These are phyloP conservation scores for Forsythia viridissima DNA, from an alignment of 257 asterid genomes.

Conservation along the genomic window DNA sequence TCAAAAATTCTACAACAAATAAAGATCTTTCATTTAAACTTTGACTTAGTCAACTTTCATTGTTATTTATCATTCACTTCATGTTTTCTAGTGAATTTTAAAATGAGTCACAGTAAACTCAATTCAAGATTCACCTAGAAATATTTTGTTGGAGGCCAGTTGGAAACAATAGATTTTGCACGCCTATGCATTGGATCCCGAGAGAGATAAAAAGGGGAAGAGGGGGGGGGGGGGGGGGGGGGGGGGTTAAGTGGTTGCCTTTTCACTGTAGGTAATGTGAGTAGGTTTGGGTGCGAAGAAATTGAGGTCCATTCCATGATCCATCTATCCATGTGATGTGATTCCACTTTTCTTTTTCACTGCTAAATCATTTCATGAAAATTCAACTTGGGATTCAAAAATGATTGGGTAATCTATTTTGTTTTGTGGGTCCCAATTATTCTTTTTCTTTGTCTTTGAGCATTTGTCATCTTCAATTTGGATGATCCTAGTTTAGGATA, in stretches of 20 bases:
- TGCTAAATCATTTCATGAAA: neutral
- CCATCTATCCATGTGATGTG: neutral
- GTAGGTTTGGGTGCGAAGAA: constrained; percentile 7
- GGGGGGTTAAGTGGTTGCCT: constrained; percentile 2
- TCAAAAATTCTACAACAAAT: too few relatives aligned
- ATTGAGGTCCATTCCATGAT: constrained; percentile 9
- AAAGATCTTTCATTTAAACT: too few relatives aligned
- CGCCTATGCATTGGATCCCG: constrained; percentile 35
- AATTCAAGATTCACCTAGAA: too few relatives aligned
- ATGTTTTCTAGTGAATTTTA: too few relatives aligned
- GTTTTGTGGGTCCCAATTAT: constrained; percentile 29
- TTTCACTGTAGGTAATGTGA: neutral
- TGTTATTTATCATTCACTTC: too few relatives aligned
- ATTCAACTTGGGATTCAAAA: constrained; percentile 18
- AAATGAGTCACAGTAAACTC: too few relatives aligned
- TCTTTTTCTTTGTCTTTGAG: constrained; percentile 25
- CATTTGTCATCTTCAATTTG: constrained; percentile 32
- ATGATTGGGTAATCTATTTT: constrained; percentile 34
- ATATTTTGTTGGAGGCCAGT: neutral
- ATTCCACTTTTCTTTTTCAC: neutral
- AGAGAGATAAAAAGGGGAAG: too few relatives aligned
- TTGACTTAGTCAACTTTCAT: too few relatives aligned
- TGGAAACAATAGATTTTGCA: constrained; percentile 6
- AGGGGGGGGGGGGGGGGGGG: neutral
- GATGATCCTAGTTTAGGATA: constrained; percentile 21